These are phyloP conservation scores for Ampelocalamus luodianensis DNA, from an alignment of 176 grass and related monocot genomes.

Conservation along the genomic window DNA sequence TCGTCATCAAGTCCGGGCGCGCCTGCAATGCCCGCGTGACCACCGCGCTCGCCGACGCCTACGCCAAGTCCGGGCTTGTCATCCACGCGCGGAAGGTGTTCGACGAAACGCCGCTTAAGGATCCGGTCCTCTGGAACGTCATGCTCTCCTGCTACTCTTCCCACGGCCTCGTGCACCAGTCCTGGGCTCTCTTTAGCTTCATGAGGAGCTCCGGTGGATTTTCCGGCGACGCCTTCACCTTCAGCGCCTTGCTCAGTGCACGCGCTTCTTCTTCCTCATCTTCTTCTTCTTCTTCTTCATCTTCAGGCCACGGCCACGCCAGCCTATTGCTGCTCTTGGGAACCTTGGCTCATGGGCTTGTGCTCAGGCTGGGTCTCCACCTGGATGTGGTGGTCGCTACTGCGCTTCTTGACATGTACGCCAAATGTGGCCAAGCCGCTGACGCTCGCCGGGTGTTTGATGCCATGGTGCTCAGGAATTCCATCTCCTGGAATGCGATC, in stretches of 20 bases:
- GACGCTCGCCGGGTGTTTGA: slow-evolving; percentile 67
- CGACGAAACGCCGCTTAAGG: slow-evolving; percentile 48
- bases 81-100: slow-evolving; percentile 47
- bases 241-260: slow-evolving; percentile 63
- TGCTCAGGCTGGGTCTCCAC: slow-evolving; percentile 58
- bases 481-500: slow-evolving; percentile 79
- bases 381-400: slow-evolving; percentile 74
- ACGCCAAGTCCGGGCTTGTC: slow-evolving; percentile 43
- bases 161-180: slow-evolving; percentile 52
- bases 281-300: background rate
- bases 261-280: slow-evolving; percentile 12
- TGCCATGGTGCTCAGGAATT: slow-evolving; percentile 52
- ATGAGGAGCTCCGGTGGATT: slow-evolving; percentile 43
- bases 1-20: slow-evolving; percentile 51
- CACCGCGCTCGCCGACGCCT: slow-evolving; percentile 51
- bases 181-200: slow-evolving; percentile 51
- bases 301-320: background rate
- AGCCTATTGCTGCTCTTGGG: slow-evolving; percentile 11
- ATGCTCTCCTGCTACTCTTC: slow-evolving; percentile 70
- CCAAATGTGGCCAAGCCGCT: slow-evolving; percentile 41
- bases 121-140: slow-evolving; percentile 66
- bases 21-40: slow-evolving; percentile 28
- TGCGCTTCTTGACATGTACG: slow-evolving; percentile 82
- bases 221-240: slow-evolving; percentile 74
- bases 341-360: slow-evolving; percentile 49